Evolutionary conservation across 352 stramenopile species (phyloP), one percentile per base, ranked within the genome.

Genomic region (Globisporangium radiosum): DNA sequence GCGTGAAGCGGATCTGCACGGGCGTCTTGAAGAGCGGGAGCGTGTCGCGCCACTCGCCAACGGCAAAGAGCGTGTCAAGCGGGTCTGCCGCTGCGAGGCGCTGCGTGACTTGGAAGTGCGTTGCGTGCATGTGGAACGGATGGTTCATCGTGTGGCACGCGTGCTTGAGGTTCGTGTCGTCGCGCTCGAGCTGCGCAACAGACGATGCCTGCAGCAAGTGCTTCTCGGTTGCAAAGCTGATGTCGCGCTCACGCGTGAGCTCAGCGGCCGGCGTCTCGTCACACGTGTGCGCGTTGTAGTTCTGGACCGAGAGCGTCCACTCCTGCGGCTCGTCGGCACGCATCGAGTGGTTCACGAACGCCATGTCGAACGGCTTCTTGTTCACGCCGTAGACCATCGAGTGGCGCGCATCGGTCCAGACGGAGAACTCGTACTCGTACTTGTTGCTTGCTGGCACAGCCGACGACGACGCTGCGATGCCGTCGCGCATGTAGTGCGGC

Each of bases 41-140:
- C 33, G 83, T 90, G 59, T 92, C 83, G 19, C 81, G 80, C 80
- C 82, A 92, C 68, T 90, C 82, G 47, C 79, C 79, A 4, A 86
- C 56, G 6, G 63, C 49, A 54, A 85, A 91, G 44, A 90, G 64
- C 47, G 87, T 40, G 6, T 72, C 70, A 53, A 88, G 71, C 4
- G 78, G 75, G 52, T 88, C 79, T 1, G 75, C 65, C 39, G 50
- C 64, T 6, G 63, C 64, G 36, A 76, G 72, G 52, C 80, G 71
- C 39, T 56, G 65, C 17, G 76, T 76, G 44, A 90, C 66, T 63
- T 88, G 79, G 52, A 92, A 90, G 62, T 90, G 83, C 45, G 76
- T 83, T 43, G 70, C 70, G 71, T 92, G 83, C 54, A 92, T 84
- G 63, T 92, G 83, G 69, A 90, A 92, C 49, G 80, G 80, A 49